Evolutionary conservation across 2,329 filamentous ascomycete species (phyloP), one percentile per base, ranked within the genome.

Genomic region (Pseudogymnoascus sp.): DNA sequence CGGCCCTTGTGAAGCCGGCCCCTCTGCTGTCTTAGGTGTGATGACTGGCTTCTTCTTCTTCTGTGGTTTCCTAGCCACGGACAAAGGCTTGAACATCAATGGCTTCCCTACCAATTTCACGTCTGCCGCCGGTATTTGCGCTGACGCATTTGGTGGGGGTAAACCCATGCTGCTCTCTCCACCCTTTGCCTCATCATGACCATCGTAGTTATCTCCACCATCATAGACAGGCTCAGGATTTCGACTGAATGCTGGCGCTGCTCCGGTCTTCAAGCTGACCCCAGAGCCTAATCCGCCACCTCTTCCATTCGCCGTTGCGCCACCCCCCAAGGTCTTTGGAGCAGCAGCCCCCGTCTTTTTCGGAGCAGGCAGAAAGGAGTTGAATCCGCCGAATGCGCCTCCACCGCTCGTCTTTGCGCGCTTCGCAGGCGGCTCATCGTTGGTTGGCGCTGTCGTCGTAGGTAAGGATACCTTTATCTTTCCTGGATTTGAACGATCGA

Each of bases 71-170:
- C 90, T 83, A 14, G 87, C 85, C 12, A 97, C 92, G 0, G 93
- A 96, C 38, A 97, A 79, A 3, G 93, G 93, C 72, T 88, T 89
- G 75, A 97, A 97, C 85, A 91, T 90, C 75, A 93, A 84, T 11
- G 91, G 85, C 69, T 93, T 95, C 34, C 59, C 59, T 1, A 88
- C 83, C 12, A 89, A 76, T 75, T 90, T 88, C 14, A 88, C 82
- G 64, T 88, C 84, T 1, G 83, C 79, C n/a, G 82, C 82, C 25
- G 82, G 75, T 70, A 85, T 70, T 81, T 34, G 79, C 77, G 82
- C 80, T 53, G 76, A 76, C 18, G 69, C 68, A 65, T 76, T 78
- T 8, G 80, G 77, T n/a, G 78, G 69, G 4, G 78, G 75, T n/a
- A 80, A 70, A 21, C 64, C 71, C 68, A 77, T 65, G 5, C 70